Evolutionary conservation across 2,329 filamentous ascomycete genomes (phyloP), one percentile per base, ranked within the genome.

Genomic region (Pestalotiopsis sp.): DNA sequence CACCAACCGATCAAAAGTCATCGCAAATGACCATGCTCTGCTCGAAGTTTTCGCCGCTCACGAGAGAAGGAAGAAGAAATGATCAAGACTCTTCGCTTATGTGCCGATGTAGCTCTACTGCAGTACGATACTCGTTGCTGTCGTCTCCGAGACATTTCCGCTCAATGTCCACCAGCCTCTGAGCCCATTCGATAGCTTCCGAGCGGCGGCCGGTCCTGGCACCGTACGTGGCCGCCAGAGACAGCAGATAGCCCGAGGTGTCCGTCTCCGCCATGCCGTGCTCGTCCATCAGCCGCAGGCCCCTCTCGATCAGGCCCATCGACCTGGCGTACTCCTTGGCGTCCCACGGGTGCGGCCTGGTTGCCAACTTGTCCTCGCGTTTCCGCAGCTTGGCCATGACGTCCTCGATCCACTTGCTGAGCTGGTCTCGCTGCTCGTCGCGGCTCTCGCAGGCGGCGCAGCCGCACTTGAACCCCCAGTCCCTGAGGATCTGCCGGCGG

Each of bases 81-180:
- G 57, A 59, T 13, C 17, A 40, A n/a, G 31, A 41, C 2, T 17
- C 59, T 40, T 65, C 38, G 12, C 27, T 65, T n/a, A 49, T 13
- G 5, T 9, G 4, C 7, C 41, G 36, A 38, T 17, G 14, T 17
- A 66, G 40, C 17, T 56, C 49, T 36, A 57, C 41, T 4, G 63
- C 63, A 20, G 23, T 27, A 12, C 52, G 12, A 36, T 56, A 57
- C 63, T 66, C 63, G 63, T 57, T 57, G 49, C 63, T 66, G n/a
- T 66, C 63, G 23, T 66, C 63, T 13, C 63, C 63, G 17, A 66
- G 63, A 40, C 63, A 66, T 31, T 66, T 66, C 31, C 17, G 36
- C 20, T 66, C 63, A 31, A 66, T 20, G 9, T 12, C 63, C 23
- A 66, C 45, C 7, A 66, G 27, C n/a, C 23, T 56, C 14, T 31